These are phyloP conservation scores for Microthyrium microscopicum DNA, from an alignment of 2,329 filamentous ascomycete species.

Conservation along the genomic window DNA sequence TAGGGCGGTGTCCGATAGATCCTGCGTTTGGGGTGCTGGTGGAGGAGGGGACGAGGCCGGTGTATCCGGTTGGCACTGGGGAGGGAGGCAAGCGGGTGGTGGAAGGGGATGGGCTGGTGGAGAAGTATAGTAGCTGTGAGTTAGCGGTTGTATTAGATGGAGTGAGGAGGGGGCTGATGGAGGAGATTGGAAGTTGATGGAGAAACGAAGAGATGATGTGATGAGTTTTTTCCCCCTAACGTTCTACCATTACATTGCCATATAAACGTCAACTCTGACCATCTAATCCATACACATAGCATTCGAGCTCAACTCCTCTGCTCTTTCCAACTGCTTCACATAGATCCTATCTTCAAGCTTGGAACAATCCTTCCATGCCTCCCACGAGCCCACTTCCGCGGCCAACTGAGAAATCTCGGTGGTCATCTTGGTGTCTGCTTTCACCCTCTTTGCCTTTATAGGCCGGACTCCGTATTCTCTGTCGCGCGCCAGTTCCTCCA, in stretches of 20 bases:
- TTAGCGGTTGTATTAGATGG: constrained; percentile 50
- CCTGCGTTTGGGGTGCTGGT: constrained; percentile 78
- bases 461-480: too few species aligned
- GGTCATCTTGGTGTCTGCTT: too few species aligned
- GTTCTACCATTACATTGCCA: not conserved
- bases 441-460: too few species aligned
- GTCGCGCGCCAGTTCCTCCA: too few species aligned
- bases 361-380: too few species aligned
- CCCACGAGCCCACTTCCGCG: too few species aligned
- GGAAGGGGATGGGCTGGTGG: constrained; percentile 43
- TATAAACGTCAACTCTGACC: too few species aligned
- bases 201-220: not conserved
- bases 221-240: not conserved
- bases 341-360: too few species aligned
- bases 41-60: constrained; percentile 52
- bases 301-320: not conserved
- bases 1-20: constrained; percentile 83
- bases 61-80: constrained; percentile 56
- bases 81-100: too few species aligned
- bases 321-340: too few species aligned
- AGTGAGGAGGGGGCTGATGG: constrained; percentile 40
- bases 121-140: constrained; percentile 59
- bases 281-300: not conserved
- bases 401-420: too few species aligned
- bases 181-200: constrained; percentile 13